A percentile compares a stretch with the other conserved stretches of the same genome.
phyloP scores from a whole-genome alignment of 2,329 filamentous ascomycete species.

The Botrytis fragariae region DNA sequence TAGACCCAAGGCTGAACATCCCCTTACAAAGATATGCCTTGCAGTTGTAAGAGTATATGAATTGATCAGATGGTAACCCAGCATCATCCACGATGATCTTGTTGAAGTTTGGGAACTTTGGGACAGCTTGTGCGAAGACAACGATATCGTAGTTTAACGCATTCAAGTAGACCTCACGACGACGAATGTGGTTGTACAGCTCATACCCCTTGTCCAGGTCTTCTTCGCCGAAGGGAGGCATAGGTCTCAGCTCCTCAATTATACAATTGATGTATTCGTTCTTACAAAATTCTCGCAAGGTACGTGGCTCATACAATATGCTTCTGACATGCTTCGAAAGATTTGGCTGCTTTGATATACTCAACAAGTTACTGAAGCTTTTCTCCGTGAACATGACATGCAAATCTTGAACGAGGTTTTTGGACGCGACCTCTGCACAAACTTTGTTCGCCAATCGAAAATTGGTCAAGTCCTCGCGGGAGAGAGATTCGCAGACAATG shows the following conservation, averaged over 20 bases:
- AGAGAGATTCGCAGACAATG: background rate
- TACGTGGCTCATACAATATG: background rate
- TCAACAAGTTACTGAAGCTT: background rate
- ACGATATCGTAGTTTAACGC: background rate
- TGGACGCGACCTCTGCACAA: background rate
- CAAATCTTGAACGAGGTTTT: background rate
- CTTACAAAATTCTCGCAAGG: background rate
- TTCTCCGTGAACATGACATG: background rate
- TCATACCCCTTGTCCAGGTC: background rate
- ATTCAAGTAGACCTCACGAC: background rate
- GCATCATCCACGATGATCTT: background rate
- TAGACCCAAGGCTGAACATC: background rate
- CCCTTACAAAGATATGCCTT: background rate
- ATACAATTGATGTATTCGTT: background rate
- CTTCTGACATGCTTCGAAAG: slow-evolving; percentile 7
- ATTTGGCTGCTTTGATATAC: background rate
- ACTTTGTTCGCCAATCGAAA: slow-evolving; percentile 3
- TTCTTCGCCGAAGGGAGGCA: no score
- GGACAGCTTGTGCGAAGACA: background rate
- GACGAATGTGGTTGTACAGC: background rate
- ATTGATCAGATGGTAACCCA: background rate
- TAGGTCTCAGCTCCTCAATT: background rate
- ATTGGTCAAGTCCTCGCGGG: background rate
- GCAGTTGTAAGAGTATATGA: background rate
- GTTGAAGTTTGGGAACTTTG: background rate